Conservation (phyloP, 1,284 basidiomycete genomes). For the Moesziomyces globuligerus region DNA sequence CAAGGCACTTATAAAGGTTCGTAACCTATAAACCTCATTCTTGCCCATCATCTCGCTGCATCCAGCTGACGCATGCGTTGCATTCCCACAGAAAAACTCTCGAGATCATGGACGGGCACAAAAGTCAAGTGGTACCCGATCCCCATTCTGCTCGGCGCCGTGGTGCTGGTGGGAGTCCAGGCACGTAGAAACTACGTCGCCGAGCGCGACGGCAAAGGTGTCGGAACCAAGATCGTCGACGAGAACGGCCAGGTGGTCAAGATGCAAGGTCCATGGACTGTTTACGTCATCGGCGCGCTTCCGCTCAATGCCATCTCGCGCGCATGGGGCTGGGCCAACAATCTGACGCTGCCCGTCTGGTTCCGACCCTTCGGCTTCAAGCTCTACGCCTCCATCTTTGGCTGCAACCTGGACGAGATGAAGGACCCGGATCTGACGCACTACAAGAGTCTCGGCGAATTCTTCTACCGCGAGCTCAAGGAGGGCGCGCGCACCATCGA, state of each 20-base stretch:
- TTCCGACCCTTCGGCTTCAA: slow-evolving; percentile 87
- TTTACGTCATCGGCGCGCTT: slow-evolving; percentile 93
- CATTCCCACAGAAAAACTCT: slow-evolving; percentile 61
- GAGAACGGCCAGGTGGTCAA: slow-evolving; percentile 73
- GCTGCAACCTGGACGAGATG: slow-evolving; percentile 92
- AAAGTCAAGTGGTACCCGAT: slow-evolving; percentile 96
- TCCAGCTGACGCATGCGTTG: neutral
- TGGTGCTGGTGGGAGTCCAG: slow-evolving; percentile 70
- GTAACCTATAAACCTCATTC: neutral
- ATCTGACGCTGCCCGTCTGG: slow-evolving; percentile 85
- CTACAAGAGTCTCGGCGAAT: slow-evolving; percentile 87
- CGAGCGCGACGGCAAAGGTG: slow-evolving; percentile 55
- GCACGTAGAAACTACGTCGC: slow-evolving; percentile 74
- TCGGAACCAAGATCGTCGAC: slow-evolving; percentile 71
- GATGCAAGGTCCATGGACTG: slow-evolving; percentile 93
- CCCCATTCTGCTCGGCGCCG: slow-evolving; percentile 78
- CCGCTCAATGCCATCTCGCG: slow-evolving; percentile 93
- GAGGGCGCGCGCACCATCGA: slow-evolving; percentile 83
- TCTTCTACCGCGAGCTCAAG: slow-evolving; percentile 92
- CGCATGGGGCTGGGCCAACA: slow-evolving; percentile 94
- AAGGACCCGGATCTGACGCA: slow-evolving; percentile 79
- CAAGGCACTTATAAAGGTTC: slow-evolving; percentile 14
- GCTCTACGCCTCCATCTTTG: slow-evolving; percentile 86
- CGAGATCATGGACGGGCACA: slow-evolving; percentile 83
- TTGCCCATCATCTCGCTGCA: neutral